These are phyloP conservation scores for Balamuthia mandrillaris DNA, from an alignment of 208 protist genomes.

Conservation along the genomic window DNA sequence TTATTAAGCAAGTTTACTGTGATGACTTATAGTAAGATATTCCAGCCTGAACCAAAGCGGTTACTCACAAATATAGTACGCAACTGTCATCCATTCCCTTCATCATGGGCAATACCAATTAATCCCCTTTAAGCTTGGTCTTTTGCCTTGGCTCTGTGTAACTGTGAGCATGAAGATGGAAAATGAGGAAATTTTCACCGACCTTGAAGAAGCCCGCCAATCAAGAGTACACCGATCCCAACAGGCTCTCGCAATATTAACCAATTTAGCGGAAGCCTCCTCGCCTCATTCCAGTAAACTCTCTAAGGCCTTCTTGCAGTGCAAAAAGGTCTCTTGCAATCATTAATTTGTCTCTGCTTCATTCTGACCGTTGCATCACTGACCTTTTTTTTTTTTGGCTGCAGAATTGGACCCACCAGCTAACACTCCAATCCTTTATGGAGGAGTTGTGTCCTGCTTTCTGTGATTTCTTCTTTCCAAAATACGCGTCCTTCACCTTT, in stretches of 20 bases:
- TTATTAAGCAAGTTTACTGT: conserved; percentile 25
- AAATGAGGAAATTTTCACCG: no score
- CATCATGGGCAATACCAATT: no score
- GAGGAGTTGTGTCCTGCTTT: conserved; percentile 13
- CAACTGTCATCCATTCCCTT: no score
- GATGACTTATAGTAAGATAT: conserved; percentile 22
- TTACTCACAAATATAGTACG: conserved; percentile 9
- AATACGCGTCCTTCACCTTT: not conserved
- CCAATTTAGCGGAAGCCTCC: conserved; percentile 27
- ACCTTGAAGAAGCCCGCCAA: no score
- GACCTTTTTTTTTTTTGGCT: not conserved
- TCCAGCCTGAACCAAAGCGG: conserved; percentile 9
- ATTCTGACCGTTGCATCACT: no score
- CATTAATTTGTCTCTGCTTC: no score
- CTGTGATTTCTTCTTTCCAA: conserved; percentile 14
- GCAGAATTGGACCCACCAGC: no score
- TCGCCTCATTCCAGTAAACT: conserved; percentile 23
- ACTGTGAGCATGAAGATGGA: no score
- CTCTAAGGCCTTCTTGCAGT: conserved; percentile 27
- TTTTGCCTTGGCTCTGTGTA: no score
- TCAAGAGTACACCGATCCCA: no score
- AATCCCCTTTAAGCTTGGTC: no score
- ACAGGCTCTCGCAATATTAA: no score
- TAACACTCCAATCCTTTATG: conserved; percentile 26
- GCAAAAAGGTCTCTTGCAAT: conserved; percentile 2